These are phyloP conservation scores for Globisporangium alternatum DNA, from an alignment of 352 stramenopile species.

Conservation along the genomic window DNA sequence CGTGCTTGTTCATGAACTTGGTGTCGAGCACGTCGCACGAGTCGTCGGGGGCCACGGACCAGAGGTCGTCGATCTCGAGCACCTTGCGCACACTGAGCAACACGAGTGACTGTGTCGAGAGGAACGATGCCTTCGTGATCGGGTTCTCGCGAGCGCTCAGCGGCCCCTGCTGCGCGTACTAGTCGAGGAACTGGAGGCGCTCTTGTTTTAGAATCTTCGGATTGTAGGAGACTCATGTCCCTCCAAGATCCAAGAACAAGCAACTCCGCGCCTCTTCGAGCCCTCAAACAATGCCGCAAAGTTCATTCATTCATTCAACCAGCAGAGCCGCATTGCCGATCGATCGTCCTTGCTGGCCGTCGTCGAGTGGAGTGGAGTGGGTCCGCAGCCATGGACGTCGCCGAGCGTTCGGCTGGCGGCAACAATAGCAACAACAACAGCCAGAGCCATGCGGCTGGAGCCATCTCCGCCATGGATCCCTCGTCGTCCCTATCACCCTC, in stretches of 20 bases:
- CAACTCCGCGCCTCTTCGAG: neutral
- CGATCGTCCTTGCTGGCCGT: neutral
- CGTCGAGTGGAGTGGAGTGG: neutral
- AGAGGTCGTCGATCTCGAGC: too few relatives aligned
- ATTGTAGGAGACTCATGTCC: neutral
- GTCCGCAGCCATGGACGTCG: neutral
- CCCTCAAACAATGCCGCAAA: neutral
- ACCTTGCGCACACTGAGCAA: too few relatives aligned
- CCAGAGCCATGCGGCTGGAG: too few relatives aligned
- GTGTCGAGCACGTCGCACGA: too few relatives aligned
- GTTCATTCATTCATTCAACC: neutral
- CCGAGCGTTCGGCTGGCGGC: constrained; percentile 1
- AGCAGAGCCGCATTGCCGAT: neutral
- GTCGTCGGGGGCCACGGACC: too few relatives aligned
- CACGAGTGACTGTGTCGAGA: too few relatives aligned
- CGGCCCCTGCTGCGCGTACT: too few relatives aligned
- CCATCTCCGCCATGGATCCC: neutral
- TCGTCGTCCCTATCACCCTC: neutral
- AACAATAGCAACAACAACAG: constrained; percentile 6
- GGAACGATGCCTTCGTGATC: too few relatives aligned
- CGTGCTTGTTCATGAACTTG: too few relatives aligned
- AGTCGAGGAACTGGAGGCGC: too few relatives aligned
- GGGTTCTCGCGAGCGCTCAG: too few relatives aligned
- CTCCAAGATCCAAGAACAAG: neutral
- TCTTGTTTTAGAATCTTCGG: too few relatives aligned